Evolutionary conservation across 306 rosid genomes (phyloP).

Genomic region (Vigna unguiculata): DNA sequence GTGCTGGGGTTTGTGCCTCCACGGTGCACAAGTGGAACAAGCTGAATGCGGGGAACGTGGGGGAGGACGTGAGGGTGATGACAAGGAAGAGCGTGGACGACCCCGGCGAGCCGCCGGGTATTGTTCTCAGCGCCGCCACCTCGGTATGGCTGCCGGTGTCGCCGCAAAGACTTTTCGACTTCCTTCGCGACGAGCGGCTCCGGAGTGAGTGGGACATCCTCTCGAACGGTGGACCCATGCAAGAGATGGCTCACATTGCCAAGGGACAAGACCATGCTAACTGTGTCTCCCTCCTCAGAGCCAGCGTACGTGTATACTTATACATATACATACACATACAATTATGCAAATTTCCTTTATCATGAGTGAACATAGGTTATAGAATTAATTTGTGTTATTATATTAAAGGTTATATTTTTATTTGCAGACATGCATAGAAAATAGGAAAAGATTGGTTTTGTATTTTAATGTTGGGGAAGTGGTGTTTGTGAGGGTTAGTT

Average conservation of each 20-base stretch:
- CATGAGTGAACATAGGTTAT: neutral
- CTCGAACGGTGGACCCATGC: conserved; percentile 98
- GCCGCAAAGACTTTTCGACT: conserved; percentile 67
- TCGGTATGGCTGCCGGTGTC: conserved; percentile 85
- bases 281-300: conserved; percentile 87
- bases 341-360: too few relatives aligned
- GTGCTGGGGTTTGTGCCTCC: conserved; percentile 85
- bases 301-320: conserved; percentile 57
- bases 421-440: too few relatives aligned
- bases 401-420: too few relatives aligned
- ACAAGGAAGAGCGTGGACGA: conserved; percentile 87
- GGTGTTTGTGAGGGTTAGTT: neutral
- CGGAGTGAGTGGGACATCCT: conserved; percentile 97
- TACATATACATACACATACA: too few relatives aligned
- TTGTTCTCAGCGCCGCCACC: conserved; percentile 86
- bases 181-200: conserved; percentile 79
- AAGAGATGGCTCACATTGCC: conserved; percentile 94
- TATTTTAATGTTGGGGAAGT: neutral
- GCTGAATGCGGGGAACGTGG: conserved; percentile 65
- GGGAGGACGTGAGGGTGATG: conserved; percentile 90
- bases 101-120: conserved; percentile 94
- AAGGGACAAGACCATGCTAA: conserved; percentile 91
- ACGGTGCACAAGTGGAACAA: conserved; percentile 92
- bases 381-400: too few relatives aligned
- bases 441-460: neutral